A percentile compares a stretch with the other conserved stretches of the same genome.
Evolutionary conservation across 2,329 filamentous ascomycete species (phyloP).

Genomic region (Penicillium hesseltinei): DNA sequence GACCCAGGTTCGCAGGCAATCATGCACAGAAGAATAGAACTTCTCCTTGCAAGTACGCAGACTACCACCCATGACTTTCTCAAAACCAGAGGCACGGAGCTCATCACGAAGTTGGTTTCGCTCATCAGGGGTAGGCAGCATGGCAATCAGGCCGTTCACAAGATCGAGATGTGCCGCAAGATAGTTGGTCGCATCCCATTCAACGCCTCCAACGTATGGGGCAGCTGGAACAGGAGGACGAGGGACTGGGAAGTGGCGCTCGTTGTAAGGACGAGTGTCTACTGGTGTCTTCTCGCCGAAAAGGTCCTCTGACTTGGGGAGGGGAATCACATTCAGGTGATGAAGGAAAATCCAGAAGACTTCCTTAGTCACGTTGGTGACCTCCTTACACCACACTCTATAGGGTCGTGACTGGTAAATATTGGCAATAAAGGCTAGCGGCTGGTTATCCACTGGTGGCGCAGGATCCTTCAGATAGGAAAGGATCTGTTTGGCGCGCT

Average conservation of each 20-base stretch:
- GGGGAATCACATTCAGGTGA: conserved; percentile 79
- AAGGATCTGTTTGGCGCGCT: conserved; percentile 70
- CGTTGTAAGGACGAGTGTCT: conserved; percentile 31
- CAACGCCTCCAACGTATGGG: conserved; percentile 93
- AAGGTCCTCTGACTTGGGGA: conserved; percentile 34
- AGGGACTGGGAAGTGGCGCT: conserved; percentile 77
- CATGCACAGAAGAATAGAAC: conserved; percentile 90
- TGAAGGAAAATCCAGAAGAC: conserved; percentile 99
- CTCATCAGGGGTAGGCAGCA: conserved; percentile 64
- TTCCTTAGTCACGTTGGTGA: conserved; percentile 90
- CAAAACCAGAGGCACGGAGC: conserved; percentile 80
- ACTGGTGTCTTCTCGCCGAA: conserved; percentile 26
- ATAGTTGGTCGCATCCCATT: conserved; percentile 99
- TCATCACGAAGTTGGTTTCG: conserved; percentile 78
- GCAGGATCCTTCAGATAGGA: conserved; percentile 76
- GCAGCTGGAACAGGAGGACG: conserved; percentile 89
- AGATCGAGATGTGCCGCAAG: conserved; percentile 89
- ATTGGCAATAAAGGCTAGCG: conserved; percentile 80
- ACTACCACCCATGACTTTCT: conserved; percentile 81
- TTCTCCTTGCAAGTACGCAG: conserved; percentile 95
- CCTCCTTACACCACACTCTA: conserved; percentile 90
- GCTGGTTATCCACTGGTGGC: conserved; percentile 70
- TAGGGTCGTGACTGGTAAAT: conserved; percentile 88
- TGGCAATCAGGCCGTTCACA: conserved; percentile 84
- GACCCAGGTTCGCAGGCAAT: conserved; percentile 85